Evolutionary conservation across 805 yeast genomes (phyloP).

Genomic region (Ogataea minuta): DNA sequence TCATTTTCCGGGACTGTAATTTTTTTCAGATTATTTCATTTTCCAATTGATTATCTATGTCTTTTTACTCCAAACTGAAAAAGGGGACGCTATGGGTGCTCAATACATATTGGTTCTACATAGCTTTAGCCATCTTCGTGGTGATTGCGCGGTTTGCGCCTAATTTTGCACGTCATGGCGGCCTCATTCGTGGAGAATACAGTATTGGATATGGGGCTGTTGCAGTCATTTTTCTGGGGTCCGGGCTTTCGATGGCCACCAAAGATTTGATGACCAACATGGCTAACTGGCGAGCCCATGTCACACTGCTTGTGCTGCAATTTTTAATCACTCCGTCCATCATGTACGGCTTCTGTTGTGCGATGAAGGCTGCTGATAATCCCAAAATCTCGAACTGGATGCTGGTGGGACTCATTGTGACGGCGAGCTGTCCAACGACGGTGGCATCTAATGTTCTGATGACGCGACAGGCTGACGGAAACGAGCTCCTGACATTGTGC

Average conservation of each 20-base stretch:
- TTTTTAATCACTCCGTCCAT: conserved; percentile 52
- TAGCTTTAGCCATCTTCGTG: conserved; percentile 66
- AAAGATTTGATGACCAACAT: conserved; percentile 58
- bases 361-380: conserved; percentile 58
- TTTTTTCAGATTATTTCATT: neutral
- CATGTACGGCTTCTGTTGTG: conserved; percentile 70
- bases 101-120: conserved; percentile 68
- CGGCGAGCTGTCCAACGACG: conserved; percentile 88
- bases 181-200: conserved; percentile 70
- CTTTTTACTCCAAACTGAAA: conserved; percentile 2
- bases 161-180: conserved; percentile 79
- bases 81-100: conserved; percentile 11
- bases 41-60: neutral
- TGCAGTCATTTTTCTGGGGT: conserved; percentile 76
- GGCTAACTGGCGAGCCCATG: conserved; percentile 79
- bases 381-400: conserved; percentile 69
- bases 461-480: conserved; percentile 85
- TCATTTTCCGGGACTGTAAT: neutral
- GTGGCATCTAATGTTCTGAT: conserved; percentile 90
- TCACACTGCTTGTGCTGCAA: conserved; percentile 62
- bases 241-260: conserved; percentile 77
- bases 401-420: conserved; percentile 75
- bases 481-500: conserved; percentile 68
- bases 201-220: conserved; percentile 84
- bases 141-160: conserved; percentile 79